Base-by-base conservation (phyloP, 768 basidiomycete genomes). In the Suillus tomentosus region DNA sequence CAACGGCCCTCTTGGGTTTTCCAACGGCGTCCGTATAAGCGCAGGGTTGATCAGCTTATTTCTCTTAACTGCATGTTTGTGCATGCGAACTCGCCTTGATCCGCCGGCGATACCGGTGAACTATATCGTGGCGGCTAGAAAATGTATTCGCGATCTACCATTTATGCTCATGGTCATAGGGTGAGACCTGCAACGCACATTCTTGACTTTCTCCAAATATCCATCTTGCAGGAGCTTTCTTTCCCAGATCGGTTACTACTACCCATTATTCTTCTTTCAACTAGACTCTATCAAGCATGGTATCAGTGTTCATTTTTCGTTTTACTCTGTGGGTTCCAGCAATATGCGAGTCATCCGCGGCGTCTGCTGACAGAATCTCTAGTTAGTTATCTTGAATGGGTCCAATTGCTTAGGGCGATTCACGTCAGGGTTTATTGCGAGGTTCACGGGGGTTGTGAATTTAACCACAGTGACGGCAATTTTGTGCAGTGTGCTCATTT, bases 241-340 rank as follows among this genome's bases (percentile, higher is more conserved):
- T 59, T 69, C 17, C 15, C 50, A 27, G 15, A 2, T 51, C 3
- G 24, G 15, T 14, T 31, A 78, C 39, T 81, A 79, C 64, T 84
- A 82, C 58, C 84, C 86, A 0, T 78, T 83, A 50, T 87, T 85
- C 71, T 88, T 85, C 70, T 74, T 88, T 27, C 87, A 88, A 67
- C 69, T 87, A 5, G 81, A 84, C 53, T 78, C 86, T 3, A 78
- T 85, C 14, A 76, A 76, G 61, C 84, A 84, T 47, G 82, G 82
- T 1, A 74, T 85, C 34, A 70, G 74, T 42, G 62, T 75, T 1
- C 74, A 72, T 24, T 74, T 88, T 15, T 80, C 87, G 0, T 87
- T 87, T 66, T 87, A 87, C 67, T 80, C 79, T 31, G 87, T 86
- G 61, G 34, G 24, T 51, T 27, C 15, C 8, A 51, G 24, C 15